Conservation (phyloP, 441 rosid species). For the Hura crepitans region DNA sequence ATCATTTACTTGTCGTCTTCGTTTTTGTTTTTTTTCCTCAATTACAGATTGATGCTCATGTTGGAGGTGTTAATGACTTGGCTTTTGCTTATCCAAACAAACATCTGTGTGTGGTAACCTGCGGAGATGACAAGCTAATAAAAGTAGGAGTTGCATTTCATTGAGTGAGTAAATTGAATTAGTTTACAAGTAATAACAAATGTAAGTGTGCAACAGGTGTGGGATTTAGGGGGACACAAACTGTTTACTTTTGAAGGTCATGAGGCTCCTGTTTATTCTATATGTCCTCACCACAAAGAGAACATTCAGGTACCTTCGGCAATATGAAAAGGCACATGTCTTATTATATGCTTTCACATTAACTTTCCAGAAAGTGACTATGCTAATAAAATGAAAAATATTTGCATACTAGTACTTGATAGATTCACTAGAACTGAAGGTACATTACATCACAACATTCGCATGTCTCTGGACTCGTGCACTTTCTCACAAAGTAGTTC, state of each 20-base stretch:
- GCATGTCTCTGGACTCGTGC: too few relatives aligned
- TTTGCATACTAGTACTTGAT: background rate
- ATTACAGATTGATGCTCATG: conserved; percentile 88
- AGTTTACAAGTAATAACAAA: too few relatives aligned
- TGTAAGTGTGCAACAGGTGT: too few relatives aligned
- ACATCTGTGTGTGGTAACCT: conserved; percentile 55
- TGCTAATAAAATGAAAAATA: background rate
- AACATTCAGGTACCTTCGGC: conserved; percentile 82
- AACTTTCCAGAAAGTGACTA: too few relatives aligned
- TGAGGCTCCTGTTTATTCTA: conserved; percentile 71
- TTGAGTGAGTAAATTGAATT: too few relatives aligned
- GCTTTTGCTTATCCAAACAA: conserved; percentile 67
- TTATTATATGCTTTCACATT: too few relatives aligned
- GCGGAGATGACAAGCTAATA: conserved; percentile 70
- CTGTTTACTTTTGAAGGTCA: conserved; percentile 63
- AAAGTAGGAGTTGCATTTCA: too few relatives aligned
- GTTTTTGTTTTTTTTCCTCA: too few relatives aligned
- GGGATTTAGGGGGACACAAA: conserved; percentile 65
- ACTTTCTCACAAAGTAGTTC: background rate
- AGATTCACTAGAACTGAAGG: background rate
- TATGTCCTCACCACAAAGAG: conserved; percentile 78
- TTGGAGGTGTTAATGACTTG: conserved; percentile 69
- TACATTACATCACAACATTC: background rate
- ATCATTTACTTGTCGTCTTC: conserved; percentile 2
- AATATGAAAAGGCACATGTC: too few relatives aligned